Evolutionary conservation across 371 early-diverging fungal genomes (phyloP), one percentile per base, ranked within the genome.

Genomic region (Lichtheimia ramosa): DNA sequence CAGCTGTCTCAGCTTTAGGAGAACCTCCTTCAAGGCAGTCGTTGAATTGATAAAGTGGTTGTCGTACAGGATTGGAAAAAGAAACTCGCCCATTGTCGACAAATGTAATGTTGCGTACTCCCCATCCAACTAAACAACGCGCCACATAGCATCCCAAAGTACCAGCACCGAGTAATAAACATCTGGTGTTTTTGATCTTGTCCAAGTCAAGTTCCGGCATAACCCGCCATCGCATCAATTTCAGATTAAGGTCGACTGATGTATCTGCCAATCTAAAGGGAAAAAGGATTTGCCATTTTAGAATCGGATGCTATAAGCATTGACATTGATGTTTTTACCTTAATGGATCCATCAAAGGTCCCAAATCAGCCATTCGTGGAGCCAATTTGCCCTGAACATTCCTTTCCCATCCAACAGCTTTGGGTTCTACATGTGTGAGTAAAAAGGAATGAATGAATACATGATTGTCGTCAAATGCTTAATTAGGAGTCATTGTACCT

Each of bases 61-160:
- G 97, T 5, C 98, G 88, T 4, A 94, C 92, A 25, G 97, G 97
- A 70, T 98, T 98, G 10, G 97, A 96, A 64, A 90, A 94, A 1
- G 96, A 94, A 0, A 98, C 95, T 18, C 77, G 81, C 34, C 94
- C 95, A 67, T 83, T 94, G 71, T 98, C 98, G 0, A 97, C 91
- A 74, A 98, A 92, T 0, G 97, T 93, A 53, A 98, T 93, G 59
- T 91, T 77, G 7, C 93, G 89, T 12, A 97, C 86, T 40, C 96
- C 96, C 97, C 97, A 98, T 16, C 89, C 96, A 72, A 92, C 51
- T 43, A 94, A 70, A 23, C 77, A 78, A 12, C 97, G 82, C 0
- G 94, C 95, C 1, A 96, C 94, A 71, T 96, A 92, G 52, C 94
- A 94, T 1, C 98, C 98, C 21, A 98, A 80, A 5, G 98, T 98